phyloP scores from a whole-genome alignment of 805 yeast species.

The Saturnispora serradocipensis region DNA sequence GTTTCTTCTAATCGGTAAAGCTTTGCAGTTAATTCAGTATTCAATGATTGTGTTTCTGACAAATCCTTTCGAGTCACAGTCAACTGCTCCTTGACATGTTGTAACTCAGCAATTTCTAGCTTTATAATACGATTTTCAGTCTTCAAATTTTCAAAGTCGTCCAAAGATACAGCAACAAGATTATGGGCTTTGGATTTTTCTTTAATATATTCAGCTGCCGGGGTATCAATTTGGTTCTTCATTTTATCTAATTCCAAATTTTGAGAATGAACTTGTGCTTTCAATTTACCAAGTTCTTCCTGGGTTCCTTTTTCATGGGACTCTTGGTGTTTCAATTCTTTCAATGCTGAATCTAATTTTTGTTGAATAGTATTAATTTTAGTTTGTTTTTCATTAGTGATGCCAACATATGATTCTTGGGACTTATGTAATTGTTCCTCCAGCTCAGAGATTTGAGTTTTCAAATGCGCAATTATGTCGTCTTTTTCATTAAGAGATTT shows the following conservation, averaged over 20 bases:
- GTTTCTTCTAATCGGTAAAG: not conserved
- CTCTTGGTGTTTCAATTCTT: not conserved
- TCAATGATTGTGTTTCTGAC: not conserved
- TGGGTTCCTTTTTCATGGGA: not conserved
- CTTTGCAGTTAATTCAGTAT: not conserved
- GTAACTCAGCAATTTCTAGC: not conserved
- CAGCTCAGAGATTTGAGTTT: not conserved
- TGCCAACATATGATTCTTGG: not conserved
- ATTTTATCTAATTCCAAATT: not conserved
- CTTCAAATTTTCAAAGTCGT: conserved; percentile 4
- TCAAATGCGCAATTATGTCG: not conserved
- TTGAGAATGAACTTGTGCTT: not conserved
- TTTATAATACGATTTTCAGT: not conserved
- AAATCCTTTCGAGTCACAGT: not conserved
- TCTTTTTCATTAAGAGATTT: not conserved
- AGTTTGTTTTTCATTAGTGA: not conserved
- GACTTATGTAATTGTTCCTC: not conserved
- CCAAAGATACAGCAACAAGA: conserved; percentile 11
- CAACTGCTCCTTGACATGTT: not conserved
- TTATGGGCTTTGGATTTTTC: conserved; percentile 9
- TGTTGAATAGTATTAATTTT: not conserved
- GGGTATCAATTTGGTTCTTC: conserved; percentile 8
- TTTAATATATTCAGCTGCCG: conserved; percentile 14
- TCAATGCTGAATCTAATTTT: not conserved
- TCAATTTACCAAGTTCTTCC: not conserved